Percentiles rank a stretch among this genome's conserved stretches.
Conservation (phyloP, 306 rosid genomes). For the Lotus japonicus region DNA sequence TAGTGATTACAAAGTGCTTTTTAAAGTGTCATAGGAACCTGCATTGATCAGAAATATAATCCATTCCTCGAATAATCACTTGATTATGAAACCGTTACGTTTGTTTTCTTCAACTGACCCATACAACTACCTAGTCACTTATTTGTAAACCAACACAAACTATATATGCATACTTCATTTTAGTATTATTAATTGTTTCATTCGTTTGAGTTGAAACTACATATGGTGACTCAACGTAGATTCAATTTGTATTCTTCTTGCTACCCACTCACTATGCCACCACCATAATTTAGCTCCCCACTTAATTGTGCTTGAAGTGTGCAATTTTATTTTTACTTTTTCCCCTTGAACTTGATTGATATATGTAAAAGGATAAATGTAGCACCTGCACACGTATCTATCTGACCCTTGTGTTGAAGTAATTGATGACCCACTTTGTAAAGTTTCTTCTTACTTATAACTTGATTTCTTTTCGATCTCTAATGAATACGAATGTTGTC, state of each 20-base stretch:
- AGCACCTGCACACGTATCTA: not conserved
- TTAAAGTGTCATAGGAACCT: no score
- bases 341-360: not conserved
- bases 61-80: no score
- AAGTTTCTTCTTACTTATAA: not conserved
- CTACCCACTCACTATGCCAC: constrained; percentile 20
- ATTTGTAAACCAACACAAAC: no score
- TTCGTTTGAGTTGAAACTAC: not conserved
- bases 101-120: no score
- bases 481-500: no score
- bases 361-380: not conserved
- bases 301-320: not conserved
- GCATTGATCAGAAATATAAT: no score
- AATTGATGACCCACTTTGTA: not conserved
- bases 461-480: no score
- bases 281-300: constrained; percentile 22
- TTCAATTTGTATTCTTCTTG: not conserved
- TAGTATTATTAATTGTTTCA: not conserved
- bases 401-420: not conserved
- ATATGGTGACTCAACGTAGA: not conserved
- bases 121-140: no score
- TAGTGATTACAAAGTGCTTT: no score
- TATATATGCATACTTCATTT: no score
- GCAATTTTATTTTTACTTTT: constrained; percentile 15
- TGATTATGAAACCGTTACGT: no score